A percentile compares a stretch with the other conserved stretches of the same genome.
Conservation (phyloP, 1,139 yeast species). For the Blastobotrys persicus region DNA sequence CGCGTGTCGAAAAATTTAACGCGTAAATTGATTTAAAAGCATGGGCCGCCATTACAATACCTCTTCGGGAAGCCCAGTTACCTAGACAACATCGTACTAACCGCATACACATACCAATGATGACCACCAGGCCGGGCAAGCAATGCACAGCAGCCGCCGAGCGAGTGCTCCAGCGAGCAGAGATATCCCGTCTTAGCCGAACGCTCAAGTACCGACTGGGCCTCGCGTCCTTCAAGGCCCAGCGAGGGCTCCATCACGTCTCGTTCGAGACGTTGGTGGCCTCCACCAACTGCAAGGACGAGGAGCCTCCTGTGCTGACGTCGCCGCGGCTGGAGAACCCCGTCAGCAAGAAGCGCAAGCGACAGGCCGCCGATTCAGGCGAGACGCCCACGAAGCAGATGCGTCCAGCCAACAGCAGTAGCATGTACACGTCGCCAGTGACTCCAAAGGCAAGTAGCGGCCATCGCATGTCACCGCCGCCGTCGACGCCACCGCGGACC, state of each 20-base stretch:
- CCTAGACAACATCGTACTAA: background rate
- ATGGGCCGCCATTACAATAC: background rate
- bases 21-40: background rate
- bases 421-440: background rate
- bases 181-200: slow-evolving; percentile 41
- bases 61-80: background rate
- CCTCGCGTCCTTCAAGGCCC: slow-evolving; percentile 42
- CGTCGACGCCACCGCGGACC: slow-evolving; percentile 28
- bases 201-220: slow-evolving; percentile 42
- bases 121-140: background rate
- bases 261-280: slow-evolving; percentile 37
- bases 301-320: background rate
- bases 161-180: slow-evolving; percentile 41
- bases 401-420: background rate
- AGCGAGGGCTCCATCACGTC: slow-evolving; percentile 42
- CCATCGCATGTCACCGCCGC: slow-evolving; percentile 21
- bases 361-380: slow-evolving; percentile 1
- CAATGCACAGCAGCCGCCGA: background rate
- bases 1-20: background rate
- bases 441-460: slow-evolving; percentile 1
- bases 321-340: no score
- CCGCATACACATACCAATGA: background rate
- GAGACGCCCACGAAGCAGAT: background rate
- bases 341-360: slow-evolving; percentile 1
- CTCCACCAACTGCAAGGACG: slow-evolving; percentile 2